Percentiles rank a stretch among this genome's conserved stretches.
These are phyloP conservation scores for Hermanozyma aechmeae DNA, from an alignment of 805 yeast genomes.

Conservation along the genomic window DNA sequence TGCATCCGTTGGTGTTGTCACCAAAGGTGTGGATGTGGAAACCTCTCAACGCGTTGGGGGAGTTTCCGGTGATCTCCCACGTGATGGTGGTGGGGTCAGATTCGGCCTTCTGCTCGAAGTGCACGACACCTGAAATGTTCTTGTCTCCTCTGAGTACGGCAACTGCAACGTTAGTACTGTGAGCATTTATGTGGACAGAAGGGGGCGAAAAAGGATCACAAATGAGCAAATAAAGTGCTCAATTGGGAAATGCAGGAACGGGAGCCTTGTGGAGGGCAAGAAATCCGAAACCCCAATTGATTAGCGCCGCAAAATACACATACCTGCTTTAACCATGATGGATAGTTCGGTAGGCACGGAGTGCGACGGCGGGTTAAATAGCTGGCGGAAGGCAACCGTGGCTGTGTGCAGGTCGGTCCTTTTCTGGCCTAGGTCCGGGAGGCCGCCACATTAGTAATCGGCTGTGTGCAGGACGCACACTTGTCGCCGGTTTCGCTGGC, in stretches of 20 bases:
- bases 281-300: conserved; percentile 7
- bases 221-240: conserved; percentile 1
- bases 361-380: no score
- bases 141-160: conserved; percentile 97
- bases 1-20: conserved; percentile 98
- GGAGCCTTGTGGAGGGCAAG: conserved; percentile 1
- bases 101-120: conserved; percentile 78
- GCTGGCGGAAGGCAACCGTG: no score
- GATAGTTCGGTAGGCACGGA: conserved; percentile 1
- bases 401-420: no score
- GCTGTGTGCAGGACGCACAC: no score
- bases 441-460: no score
- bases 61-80: conserved; percentile 87
- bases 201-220: conserved; percentile 1
- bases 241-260: conserved; percentile 1
- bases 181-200: conserved; percentile 1
- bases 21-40: conserved; percentile 98
- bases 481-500: no score
- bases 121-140: conserved; percentile 77
- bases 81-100: conserved; percentile 74
- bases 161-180: conserved; percentile 32
- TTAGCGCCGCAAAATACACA: conserved; percentile 14
- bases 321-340: conserved; percentile 60
- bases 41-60: conserved; percentile 82
- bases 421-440: no score